A percentile compares a stretch with the other conserved stretches of the same genome.
phyloP scores from a whole-genome alignment of 176 grass and related monocot species.

The Tillandsia fasciculata region DNA sequence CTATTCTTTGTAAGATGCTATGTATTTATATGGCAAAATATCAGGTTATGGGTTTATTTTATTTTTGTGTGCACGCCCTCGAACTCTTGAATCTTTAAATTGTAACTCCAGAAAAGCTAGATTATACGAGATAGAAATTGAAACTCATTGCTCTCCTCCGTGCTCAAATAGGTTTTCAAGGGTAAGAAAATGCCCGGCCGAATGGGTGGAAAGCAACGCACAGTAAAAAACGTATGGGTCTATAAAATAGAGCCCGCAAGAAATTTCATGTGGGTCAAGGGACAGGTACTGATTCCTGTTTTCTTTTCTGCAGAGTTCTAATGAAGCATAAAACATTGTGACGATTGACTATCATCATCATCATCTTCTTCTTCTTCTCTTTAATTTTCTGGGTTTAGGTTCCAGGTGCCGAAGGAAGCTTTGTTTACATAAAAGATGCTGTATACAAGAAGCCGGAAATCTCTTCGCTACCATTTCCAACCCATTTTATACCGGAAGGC shows the following conservation, averaged over 20 bases:
- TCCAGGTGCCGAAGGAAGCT: constrained; percentile 88
- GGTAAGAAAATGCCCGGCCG: constrained; percentile 86
- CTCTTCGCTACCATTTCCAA: constrained; percentile 72
- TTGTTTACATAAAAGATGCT: constrained; percentile 85
- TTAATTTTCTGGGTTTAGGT: constrained; percentile 37
- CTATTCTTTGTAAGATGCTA: too few species aligned
- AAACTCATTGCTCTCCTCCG: neutral
- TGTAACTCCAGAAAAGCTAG: neutral
- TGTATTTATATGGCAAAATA: too few species aligned
- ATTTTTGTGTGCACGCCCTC: too few species aligned
- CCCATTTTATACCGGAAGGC: constrained; percentile 51
- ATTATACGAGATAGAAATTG: constrained; percentile 12
- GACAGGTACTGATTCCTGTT: constrained; percentile 49
- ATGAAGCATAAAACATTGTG: too few species aligned
- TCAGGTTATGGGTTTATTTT: too few species aligned
- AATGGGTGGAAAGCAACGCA: constrained; percentile 86
- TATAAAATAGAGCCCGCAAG: constrained; percentile 95
- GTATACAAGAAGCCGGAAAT: constrained; percentile 82
- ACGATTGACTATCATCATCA: too few species aligned
- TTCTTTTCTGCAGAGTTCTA: neutral
- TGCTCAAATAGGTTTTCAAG: constrained; percentile 85
- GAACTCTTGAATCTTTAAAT: too few species aligned
- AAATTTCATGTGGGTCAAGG: constrained; percentile 88
- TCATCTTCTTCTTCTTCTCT: too few species aligned
- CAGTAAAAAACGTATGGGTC: constrained; percentile 94